Conservation (phyloP, 179 eudicot species). For the Beta corolliflora region DNA sequence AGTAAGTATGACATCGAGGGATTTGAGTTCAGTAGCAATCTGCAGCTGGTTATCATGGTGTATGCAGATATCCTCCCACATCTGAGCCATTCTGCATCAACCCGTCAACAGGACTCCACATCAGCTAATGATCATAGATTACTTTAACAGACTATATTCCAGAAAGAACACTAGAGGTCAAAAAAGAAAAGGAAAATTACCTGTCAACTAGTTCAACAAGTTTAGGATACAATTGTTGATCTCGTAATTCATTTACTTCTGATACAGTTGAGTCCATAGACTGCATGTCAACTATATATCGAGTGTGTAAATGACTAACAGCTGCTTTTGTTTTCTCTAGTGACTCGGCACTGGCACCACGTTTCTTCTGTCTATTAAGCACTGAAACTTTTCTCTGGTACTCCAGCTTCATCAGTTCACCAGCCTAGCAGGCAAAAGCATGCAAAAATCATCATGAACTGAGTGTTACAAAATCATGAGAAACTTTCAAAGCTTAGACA, state of each 20-base stretch:
- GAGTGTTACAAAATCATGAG: not conserved
- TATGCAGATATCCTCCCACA: conserved; percentile 73
- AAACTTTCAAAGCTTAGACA: not conserved
- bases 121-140: too few species aligned
- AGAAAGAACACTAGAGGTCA: not conserved
- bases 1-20: conserved; percentile 54
- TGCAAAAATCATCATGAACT: conserved; percentile 1
- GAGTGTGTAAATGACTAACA: conserved; percentile 93
- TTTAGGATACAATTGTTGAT: conserved; percentile 84
- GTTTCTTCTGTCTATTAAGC: conserved; percentile 84
- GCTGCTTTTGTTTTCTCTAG: conserved; percentile 96
- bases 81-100: conserved; percentile 69
- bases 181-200: conserved; percentile 32
- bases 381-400: conserved; percentile 80
- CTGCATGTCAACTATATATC: conserved; percentile 98
- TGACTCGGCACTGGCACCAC: conserved; percentile 68
- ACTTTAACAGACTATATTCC: too few species aligned
- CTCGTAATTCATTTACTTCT: conserved; percentile 89
- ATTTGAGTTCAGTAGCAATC: conserved; percentile 56
- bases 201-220: conserved; percentile 80
- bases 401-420: conserved; percentile 91
- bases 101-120: not conserved
- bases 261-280: conserved; percentile 95
- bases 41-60: conserved; percentile 68
- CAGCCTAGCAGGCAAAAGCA: conserved; percentile 51